These are phyloP conservation scores for Cutaneotrichosporon curvatum DNA, from an alignment of 1,284 basidiomycete genomes.

Conservation along the genomic window DNA sequence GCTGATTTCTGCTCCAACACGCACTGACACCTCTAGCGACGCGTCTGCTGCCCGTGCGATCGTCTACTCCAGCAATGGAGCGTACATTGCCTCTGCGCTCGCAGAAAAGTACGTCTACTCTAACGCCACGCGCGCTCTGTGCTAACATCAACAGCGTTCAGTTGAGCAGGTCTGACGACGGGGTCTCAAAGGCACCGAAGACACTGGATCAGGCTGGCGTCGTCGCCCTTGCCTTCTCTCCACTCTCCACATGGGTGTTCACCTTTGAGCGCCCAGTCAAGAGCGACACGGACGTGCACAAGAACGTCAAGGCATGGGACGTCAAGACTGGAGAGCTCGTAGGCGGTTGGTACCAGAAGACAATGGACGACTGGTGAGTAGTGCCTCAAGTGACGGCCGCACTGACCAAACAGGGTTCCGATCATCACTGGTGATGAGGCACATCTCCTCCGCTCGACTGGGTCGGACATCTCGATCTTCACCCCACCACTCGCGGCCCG, in stretches of 20 bases:
- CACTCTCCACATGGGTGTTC: constrained; percentile 81
- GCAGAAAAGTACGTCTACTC: constrained; percentile 57
- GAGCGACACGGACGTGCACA: constrained; percentile 43
- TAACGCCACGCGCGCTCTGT: neutral
- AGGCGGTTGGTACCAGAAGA: constrained; percentile 43
- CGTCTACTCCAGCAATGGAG: constrained; percentile 80
- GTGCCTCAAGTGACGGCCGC: neutral
- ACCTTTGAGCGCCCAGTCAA: constrained; percentile 77
- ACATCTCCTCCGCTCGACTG: constrained; percentile 63
- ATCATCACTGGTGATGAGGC: constrained; percentile 89
- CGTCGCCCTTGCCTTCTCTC: constrained; percentile 82
- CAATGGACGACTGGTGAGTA: constrained; percentile 40
- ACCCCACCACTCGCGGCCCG: constrained; percentile 31
- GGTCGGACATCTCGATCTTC: constrained; percentile 77
- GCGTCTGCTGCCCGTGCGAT: constrained; percentile 55
- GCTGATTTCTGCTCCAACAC: constrained; percentile 19
- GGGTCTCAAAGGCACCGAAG: constrained; percentile 23
- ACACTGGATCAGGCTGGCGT: constrained; percentile 56
- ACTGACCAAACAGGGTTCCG: constrained; percentile 52
- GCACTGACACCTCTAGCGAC: constrained; percentile 56
- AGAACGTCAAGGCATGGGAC: constrained; percentile 44
- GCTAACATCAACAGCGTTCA: constrained; percentile 29
- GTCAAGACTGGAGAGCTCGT: constrained; percentile 38
- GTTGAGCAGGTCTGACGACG: constrained; percentile 26
- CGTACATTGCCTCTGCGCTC: constrained; percentile 76